Percentiles rank a stretch among this genome's conserved stretches.
Conservation (phyloP, 2,329 filamentous ascomycete genomes). For the Colletotrichum tofieldiae region DNA sequence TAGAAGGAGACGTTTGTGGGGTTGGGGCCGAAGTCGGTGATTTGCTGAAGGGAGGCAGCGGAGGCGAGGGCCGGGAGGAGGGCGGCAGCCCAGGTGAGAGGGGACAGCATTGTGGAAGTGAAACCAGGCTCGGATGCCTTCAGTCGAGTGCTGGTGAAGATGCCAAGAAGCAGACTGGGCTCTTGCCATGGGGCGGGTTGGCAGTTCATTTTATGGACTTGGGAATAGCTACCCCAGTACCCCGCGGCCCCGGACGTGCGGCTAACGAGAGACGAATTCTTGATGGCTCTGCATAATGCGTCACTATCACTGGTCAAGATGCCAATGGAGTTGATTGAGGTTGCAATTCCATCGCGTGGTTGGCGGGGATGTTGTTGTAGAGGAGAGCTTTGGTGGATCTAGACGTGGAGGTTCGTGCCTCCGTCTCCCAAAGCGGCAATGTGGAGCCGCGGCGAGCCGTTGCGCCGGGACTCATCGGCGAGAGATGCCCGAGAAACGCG, state of each 20-base stretch:
- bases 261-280: not conserved
- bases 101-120: not conserved
- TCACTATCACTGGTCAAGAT: conserved; percentile 4
- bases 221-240: not conserved
- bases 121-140: not conserved
- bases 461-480: conserved; percentile 22
- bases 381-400: conserved; percentile 25
- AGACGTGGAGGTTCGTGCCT: conserved; percentile 33
- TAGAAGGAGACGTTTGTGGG: conserved; percentile 68
- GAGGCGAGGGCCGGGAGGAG: conserved; percentile 20
- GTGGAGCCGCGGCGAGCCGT: conserved; percentile 13
- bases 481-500: not conserved
- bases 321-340: not conserved
- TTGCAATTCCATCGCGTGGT: conserved; percentile 20
- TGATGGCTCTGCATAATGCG: not conserved
- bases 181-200: not conserved
- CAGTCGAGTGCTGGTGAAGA: not conserved
- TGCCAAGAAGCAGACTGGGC: not conserved
- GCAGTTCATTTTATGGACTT: conserved; percentile 14
- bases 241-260: conserved; percentile 1
- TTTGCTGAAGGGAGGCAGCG: conserved; percentile 38
- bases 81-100: not conserved
- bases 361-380: conserved; percentile 24
- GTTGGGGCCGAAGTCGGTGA: conserved; percentile 58
- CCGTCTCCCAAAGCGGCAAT: conserved; percentile 39